phyloP scores from a whole-genome alignment of 2,329 filamentous ascomycete genomes.

The Aspergillus sp. region DNA sequence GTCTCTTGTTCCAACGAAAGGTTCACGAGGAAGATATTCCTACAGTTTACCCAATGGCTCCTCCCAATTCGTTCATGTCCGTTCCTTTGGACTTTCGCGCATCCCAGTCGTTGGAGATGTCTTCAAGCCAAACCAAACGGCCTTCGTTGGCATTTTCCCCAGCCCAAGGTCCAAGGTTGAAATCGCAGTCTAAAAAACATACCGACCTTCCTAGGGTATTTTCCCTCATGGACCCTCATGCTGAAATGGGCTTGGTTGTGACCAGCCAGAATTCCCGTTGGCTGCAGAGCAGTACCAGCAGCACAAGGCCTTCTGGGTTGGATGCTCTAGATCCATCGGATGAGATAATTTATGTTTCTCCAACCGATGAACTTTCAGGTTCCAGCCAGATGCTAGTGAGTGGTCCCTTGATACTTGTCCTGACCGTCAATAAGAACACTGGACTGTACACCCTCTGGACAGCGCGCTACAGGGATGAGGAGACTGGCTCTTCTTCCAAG shows the following conservation, averaged over 20 bases:
- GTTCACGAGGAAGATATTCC: constrained; percentile 35
- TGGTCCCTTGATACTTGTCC: constrained; percentile 63
- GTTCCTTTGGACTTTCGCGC: constrained; percentile 44
- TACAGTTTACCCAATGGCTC: constrained; percentile 47
- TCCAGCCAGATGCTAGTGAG: constrained; percentile 29
- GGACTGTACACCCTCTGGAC: constrained; percentile 82
- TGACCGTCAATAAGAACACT: constrained; percentile 74
- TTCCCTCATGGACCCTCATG: constrained; percentile 77
- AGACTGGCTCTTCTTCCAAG: constrained; percentile 43
- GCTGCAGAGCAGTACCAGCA: constrained; percentile 20
- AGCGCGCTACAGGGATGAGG: constrained; percentile 68
- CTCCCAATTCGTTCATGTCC: constrained; percentile 78
- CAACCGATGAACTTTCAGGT: constrained; percentile 48
- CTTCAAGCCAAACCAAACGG: constrained; percentile 34
- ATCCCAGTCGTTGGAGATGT: constrained; percentile 30
- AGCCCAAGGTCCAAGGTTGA: constrained; percentile 52
- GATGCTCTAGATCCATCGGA: constrained; percentile 70
- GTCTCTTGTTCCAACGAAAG: constrained; percentile 82
- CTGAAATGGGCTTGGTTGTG: constrained; percentile 80
- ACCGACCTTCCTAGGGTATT: constrained; percentile 62
- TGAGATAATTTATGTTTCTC: constrained; percentile 77
- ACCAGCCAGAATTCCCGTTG: constrained; percentile 40
- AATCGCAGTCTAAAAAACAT: constrained; percentile 53
- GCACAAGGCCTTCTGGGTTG: constrained; percentile 25
- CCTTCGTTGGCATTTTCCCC: constrained; percentile 46